Conservation (phyloP, 768 basidiomycete genomes). For the Suillus americanus region DNA sequence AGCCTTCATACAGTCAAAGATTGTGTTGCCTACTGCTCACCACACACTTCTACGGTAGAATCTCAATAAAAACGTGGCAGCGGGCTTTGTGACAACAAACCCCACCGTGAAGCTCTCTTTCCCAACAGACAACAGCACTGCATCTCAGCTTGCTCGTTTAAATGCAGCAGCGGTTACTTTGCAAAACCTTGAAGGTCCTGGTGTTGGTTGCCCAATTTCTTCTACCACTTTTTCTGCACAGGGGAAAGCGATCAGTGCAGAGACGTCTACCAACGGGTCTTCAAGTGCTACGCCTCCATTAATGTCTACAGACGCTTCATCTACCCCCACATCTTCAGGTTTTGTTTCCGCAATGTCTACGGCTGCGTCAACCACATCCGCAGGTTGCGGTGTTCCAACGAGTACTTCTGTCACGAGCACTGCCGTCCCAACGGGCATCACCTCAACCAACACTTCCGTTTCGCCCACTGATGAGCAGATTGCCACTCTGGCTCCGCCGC, state of each 20-base stretch:
- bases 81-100: conserved; percentile 66
- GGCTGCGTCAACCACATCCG: neutral
- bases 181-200: conserved; percentile 72
- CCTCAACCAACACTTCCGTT: conserved; percentile 9
- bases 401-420: neutral
- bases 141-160: conserved; percentile 55
- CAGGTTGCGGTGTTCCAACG: conserved; percentile 3
- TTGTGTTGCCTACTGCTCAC: conserved; percentile 7
- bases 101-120: conserved; percentile 57
- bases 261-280: conserved; percentile 8
- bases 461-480: conserved; percentile 25
- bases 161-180: conserved; percentile 61
- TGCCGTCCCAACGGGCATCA: neutral
- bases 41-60: conserved; percentile 23
- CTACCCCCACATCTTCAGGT: conserved; percentile 2
- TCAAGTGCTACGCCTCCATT: neutral
- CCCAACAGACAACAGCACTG: conserved; percentile 57
- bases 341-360: neutral
- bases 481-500: conserved; percentile 52
- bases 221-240: conserved; percentile 59
- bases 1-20: conserved; percentile 10
- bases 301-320: neutral
- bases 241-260: conserved; percentile 24
- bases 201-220: conserved; percentile 64
- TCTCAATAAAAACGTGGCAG: conserved; percentile 55